Percentiles rank a stretch among this genome's conserved stretches.
phyloP scores from a whole-genome alignment of 495 filamentous ascomycete species.

The Jackrogersella multiformis region DNA sequence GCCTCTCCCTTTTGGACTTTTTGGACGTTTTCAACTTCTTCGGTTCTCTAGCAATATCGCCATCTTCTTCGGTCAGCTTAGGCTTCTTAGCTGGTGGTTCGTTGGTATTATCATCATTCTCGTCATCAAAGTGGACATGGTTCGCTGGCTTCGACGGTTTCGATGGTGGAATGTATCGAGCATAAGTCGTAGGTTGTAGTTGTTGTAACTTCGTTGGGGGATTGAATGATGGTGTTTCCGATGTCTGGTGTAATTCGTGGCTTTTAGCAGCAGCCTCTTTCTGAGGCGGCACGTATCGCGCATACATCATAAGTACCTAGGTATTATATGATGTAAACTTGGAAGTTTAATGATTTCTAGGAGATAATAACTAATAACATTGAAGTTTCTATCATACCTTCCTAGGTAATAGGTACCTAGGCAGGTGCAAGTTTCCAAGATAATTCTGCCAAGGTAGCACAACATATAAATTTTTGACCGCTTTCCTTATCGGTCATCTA shows the following conservation, averaged over 20 bases:
- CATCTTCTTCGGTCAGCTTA: slow-evolving; percentile 31
- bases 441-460: slow-evolving; percentile 44
- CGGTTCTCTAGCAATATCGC: neutral
- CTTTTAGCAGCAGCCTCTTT: slow-evolving; percentile 38
- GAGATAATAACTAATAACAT: too few relatives aligned
- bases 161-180: slow-evolving; percentile 53
- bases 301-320: slow-evolving; percentile 50
- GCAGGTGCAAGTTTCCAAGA: neutral
- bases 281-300: slow-evolving; percentile 53
- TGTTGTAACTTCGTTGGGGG: slow-evolving; percentile 31
- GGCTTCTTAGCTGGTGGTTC: slow-evolving; percentile 39
- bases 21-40: slow-evolving; percentile 43
- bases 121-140: slow-evolving; percentile 38
- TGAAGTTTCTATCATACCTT: too few relatives aligned
- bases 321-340: neutral
- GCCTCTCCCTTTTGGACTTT: slow-evolving; percentile 29
- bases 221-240: slow-evolving; percentile 11
- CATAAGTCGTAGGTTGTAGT: slow-evolving; percentile 48
- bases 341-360: too few relatives aligned
- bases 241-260: neutral
- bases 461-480: slow-evolving; percentile 45
- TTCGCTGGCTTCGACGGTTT: slow-evolving; percentile 35
- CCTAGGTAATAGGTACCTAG: too few relatives aligned
- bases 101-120: slow-evolving; percentile 15
- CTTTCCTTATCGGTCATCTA: slow-evolving; percentile 30